Evolutionary conservation across 1,284 basidiomycete genomes (phyloP), one percentile per base, ranked within the genome.

Genomic region (Heterobasidion annosum): DNA sequence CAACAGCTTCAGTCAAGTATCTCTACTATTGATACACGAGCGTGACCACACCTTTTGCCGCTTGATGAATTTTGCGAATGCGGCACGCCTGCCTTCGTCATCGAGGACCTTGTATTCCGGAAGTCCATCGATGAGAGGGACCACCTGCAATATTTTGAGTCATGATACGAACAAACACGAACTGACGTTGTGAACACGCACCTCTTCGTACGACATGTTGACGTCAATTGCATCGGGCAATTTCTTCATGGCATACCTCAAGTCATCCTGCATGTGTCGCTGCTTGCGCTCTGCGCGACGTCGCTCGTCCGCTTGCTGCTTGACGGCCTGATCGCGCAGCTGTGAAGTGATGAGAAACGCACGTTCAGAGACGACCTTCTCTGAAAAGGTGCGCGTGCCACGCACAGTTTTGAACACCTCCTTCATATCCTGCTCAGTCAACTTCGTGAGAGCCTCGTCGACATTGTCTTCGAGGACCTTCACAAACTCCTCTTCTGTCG

Each of bases 161-260:
- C 16, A 9, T 25, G 8, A 34, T 57, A 13, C 19, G 18, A 32
- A 40, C 13, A 25, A 33, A 44, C 13, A 58, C 25, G 51, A 56
- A 16, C 18, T 46, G 35, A 58, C 16, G 34, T 46, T 3, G 47
- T 25, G 47, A 19, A 34, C n/a, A 16, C 19, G 56, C 61, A 90
- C 91, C 59, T 88, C 82, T 62, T 96, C 93, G 63, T 87, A 97
- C 0, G 84, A 67, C 56, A 84, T 67, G 25, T 73, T 83, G 45
- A 93, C 64, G 59, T 93, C 88, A 46, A 96, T 70, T 0, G 89
- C 79, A 37, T 93, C 86, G 0, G 89, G 70, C 4, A 96, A 73
- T 65, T 96, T 95, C 71, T 92, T 94, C 59, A 98, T 77, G 0
- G 94, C 97, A 68, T 98, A 98, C 3, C 97, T 88, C 37, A 99